Conservation (phyloP, 2,329 filamentous ascomycete genomes). For the Colletotrichum destructivum region DNA sequence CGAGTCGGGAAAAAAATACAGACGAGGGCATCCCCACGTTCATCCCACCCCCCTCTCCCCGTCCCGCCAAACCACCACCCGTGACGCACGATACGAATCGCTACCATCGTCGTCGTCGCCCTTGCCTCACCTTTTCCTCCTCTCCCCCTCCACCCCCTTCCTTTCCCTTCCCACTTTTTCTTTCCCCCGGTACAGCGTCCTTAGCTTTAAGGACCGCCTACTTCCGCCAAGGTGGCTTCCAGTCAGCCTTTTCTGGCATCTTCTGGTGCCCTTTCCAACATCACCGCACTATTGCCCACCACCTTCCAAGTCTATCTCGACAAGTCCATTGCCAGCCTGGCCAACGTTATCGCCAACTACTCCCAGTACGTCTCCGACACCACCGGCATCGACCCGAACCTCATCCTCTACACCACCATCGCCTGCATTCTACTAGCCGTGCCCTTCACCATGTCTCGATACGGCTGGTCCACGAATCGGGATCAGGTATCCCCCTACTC, state of each 20-base stretch:
- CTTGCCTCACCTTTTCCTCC: conserved; percentile 41
- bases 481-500: conserved; percentile 68
- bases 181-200: conserved; percentile 40
- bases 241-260: conserved; percentile 71
- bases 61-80: conserved; percentile 24
- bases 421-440: conserved; percentile 64
- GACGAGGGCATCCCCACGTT: conserved; percentile 40
- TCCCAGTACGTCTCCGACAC: conserved; percentile 68
- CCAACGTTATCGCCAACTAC: conserved; percentile 62
- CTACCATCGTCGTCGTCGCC: conserved; percentile 16
- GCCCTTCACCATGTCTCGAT: conserved; percentile 69
- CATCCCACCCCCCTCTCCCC: background rate
- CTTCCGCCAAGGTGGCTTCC: conserved; percentile 74
- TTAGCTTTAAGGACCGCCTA: conserved; percentile 45
- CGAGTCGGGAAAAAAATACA: conserved; percentile 34
- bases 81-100: conserved; percentile 15
- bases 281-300: conserved; percentile 64
- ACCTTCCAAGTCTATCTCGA: conserved; percentile 69
- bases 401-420: conserved; percentile 66
- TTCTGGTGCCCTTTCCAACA: conserved; percentile 74
- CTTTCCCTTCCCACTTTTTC: conserved; percentile 18
- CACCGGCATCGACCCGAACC: conserved; percentile 63
- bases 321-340: conserved; percentile 65
- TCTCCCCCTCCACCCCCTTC: conserved; percentile 25
- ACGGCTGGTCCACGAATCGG: conserved; percentile 63